Base-by-base conservation (phyloP, 805 yeast species). In the Ogataea paradorogensis region DNA sequence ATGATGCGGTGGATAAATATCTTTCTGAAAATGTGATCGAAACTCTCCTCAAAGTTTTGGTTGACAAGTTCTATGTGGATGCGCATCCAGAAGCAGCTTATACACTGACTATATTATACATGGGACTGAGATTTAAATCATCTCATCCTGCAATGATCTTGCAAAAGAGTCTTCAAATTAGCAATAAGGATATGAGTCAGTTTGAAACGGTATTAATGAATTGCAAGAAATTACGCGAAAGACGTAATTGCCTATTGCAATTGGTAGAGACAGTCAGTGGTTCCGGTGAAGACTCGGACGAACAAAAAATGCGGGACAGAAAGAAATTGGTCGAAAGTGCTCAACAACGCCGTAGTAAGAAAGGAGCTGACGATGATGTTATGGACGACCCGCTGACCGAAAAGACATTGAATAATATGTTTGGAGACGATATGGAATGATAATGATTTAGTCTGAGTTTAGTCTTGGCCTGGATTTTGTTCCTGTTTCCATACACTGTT, bases 11-110 rank as follows among this genome's bases (percentile, higher is more conserved):
- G 33, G 96, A 89, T 64, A 71, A 71, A 38, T 81, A 75, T 52
- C 61, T 84, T 30, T 73, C 81, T 50, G 78, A 78, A 22, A 75
- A 78, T 41, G 71, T 90, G 56, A 76, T 86, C 45, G 83, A 84
- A 49, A 70, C 93, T 0, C 70, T 91, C 39, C 55, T 87, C 13
- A 70, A 72, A 25, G 79, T 91, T 4, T 65, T 91, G 35, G 68
- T 75, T 34, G 93, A 86, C 53, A 82, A 79, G 40, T 81, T 85
- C 46, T 87, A 85, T 60, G 77, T 76, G 31, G 99, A 91, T 53
- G 84, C 93, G 0, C 95, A 90, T 49, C 76, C 82, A 13, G 99
- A 91, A 59, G 95, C 95, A 1, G 90, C 95, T n/a, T 82, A 85
- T 42, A 85, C 95, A 1, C 73, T 91, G 43, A 84, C 96, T 0